Percentiles rank a stretch among this genome's conserved stretches.
phyloP scores from a whole-genome alignment of 345 rosid genomes.

The Laguncularia racemosa region DNA sequence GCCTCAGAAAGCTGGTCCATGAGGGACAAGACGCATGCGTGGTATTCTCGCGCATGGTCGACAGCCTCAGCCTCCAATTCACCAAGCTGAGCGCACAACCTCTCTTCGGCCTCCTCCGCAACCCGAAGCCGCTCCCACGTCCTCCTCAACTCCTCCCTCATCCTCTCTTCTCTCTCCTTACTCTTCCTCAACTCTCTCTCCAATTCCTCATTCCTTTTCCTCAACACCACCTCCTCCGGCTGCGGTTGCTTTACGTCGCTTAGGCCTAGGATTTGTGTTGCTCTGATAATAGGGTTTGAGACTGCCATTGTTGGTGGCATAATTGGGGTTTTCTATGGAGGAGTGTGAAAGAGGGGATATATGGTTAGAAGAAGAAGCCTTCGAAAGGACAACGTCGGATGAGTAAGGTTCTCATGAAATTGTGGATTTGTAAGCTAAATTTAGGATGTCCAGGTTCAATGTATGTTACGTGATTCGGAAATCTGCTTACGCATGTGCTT shows the following conservation, averaged over 20 bases:
- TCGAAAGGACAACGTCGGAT: neutral
- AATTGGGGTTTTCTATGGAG: too few relatives aligned
- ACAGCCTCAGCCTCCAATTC: conserved; percentile 85
- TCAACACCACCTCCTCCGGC: conserved; percentile 17
- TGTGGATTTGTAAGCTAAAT: conserved; percentile 2
- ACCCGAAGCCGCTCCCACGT: conserved; percentile 45
- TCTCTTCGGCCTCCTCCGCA: conserved; percentile 83
- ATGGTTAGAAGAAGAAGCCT: neutral
- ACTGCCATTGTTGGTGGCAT: conserved; percentile 13
- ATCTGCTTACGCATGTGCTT: neutral
- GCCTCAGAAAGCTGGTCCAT: conserved; percentile 53
- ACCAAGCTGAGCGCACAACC: conserved; percentile 74
- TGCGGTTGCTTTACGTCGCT: too few relatives aligned
- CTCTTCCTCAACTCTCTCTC: conserved; percentile 42
- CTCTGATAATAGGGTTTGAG: conserved; percentile 2
- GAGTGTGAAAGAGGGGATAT: neutral
- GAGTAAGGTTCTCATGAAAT: neutral
- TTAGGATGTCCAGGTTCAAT: conserved; percentile 58
- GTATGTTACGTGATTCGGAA: conserved; percentile 17
- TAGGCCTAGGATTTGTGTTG: neutral
- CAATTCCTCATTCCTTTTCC: conserved; percentile 53
- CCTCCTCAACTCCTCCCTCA: conserved; percentile 45
- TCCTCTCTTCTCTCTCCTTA: conserved; percentile 39
- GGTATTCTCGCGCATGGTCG: conserved; percentile 57
- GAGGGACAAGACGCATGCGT: conserved; percentile 52